A percentile compares a stretch with the other conserved stretches of the same genome.
Conservation (phyloP, 495 filamentous ascomycete genomes). For the Trichoderma orchidacearum region DNA sequence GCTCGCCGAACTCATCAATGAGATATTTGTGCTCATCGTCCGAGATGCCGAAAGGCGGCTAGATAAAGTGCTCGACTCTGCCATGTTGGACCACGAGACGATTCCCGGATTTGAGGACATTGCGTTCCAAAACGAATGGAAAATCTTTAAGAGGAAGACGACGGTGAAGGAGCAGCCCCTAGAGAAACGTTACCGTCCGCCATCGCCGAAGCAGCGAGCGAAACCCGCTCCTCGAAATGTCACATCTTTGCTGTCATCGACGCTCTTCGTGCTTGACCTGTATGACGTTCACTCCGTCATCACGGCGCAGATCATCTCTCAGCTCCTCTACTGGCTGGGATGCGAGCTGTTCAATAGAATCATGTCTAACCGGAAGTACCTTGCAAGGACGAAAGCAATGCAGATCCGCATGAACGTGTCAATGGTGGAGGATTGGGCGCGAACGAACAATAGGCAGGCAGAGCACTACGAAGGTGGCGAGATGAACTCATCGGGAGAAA, state of each 20-base stretch:
- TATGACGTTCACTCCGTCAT: conserved; percentile 99
- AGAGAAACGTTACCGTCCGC: conserved; percentile 87
- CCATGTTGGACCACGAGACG: conserved; percentile 95
- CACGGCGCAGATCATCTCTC: conserved; percentile 77
- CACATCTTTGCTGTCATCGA: conserved; percentile 92
- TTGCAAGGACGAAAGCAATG: conserved; percentile 97
- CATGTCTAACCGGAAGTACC: conserved; percentile 87
- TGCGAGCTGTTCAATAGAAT: conserved; percentile 97
- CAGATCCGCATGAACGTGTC: conserved; percentile 99
- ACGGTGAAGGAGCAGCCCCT: conserved; percentile 74
- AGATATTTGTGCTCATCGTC: conserved; percentile 98
- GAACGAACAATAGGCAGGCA: conserved; percentile 81
- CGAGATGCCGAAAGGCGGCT: conserved; percentile 93
- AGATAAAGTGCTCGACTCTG: conserved; percentile 84
- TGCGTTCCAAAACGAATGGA: conserved; percentile 96
- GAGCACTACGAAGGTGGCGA: conserved; percentile 94
- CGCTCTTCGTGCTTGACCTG: conserved; percentile 91
- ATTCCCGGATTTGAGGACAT: conserved; percentile 96
- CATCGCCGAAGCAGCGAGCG: conserved; percentile 85
- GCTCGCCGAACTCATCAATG: conserved; percentile 88
- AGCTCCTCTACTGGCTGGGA: conserved; percentile 92
- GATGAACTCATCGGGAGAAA: conserved; percentile 74
- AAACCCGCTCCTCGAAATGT: conserved; percentile 90
- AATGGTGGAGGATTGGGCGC: conserved; percentile 87
- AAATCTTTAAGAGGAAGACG: conserved; percentile 79